These are phyloP conservation scores for Starmera quercuum DNA, from an alignment of 805 yeast genomes.

Conservation along the genomic window DNA sequence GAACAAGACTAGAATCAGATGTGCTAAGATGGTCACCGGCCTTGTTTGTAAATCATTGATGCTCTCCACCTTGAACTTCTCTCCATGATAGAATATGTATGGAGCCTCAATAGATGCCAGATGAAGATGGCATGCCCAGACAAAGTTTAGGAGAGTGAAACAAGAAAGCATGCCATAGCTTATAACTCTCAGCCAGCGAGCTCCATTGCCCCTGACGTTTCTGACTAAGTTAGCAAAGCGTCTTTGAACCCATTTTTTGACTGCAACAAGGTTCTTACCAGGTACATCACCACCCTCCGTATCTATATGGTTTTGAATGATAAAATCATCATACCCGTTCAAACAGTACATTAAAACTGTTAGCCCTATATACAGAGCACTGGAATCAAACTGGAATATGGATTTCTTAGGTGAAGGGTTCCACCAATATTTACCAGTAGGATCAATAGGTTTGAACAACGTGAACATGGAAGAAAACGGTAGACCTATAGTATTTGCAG, in stretches of 20 bases:
- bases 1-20: no score
- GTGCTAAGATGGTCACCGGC: no score
- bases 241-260: constrained; percentile 3
- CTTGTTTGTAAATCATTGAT: no score
- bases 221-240: constrained; percentile 3
- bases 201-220: not conserved
- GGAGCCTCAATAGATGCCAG: constrained; percentile 4
- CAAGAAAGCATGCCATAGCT: not conserved
- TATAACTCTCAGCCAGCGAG: not conserved
- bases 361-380: constrained; percentile 15
- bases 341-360: constrained; percentile 9
- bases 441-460: not conserved
- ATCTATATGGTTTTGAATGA: constrained; percentile 14
- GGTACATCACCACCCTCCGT: constrained; percentile 8
- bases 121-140: constrained; percentile 3
- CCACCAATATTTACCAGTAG: no score
- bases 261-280: not conserved
- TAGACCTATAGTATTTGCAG: constrained; percentile 21
- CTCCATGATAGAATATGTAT: constrained; percentile 3
- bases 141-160: not conserved
- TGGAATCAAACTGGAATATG: constrained; percentile 1
- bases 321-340: constrained; percentile 9
- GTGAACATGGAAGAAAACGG: constrained; percentile 4
- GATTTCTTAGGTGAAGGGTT: not conserved
- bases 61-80: not conserved